Percentiles rank a stretch among this genome's conserved stretches.
Conservation (phyloP, 352 stramenopile genomes). For the Sclerospora graminicola region DNA sequence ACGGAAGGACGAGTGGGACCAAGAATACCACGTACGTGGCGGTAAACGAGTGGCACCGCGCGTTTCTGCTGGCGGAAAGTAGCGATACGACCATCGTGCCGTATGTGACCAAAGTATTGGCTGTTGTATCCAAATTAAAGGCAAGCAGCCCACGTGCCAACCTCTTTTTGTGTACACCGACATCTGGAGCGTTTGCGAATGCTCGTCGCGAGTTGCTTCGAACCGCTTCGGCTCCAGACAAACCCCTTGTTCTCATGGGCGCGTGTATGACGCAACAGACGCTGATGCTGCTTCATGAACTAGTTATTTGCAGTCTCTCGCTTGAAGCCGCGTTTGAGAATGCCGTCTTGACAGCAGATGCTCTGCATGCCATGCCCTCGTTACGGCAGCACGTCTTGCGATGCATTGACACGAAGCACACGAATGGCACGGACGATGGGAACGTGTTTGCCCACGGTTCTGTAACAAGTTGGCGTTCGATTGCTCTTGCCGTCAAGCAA, state of each 20-base stretch:
- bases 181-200: constrained; percentile 6
- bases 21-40: constrained; percentile 11
- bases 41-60: constrained; percentile 16
- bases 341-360: constrained; percentile 12
- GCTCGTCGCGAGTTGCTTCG: constrained; percentile 9
- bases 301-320: constrained; percentile 11
- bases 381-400: constrained; percentile 12
- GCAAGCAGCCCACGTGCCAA: not conserved
- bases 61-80: constrained; percentile 16
- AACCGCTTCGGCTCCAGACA: constrained; percentile 1
- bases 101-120: constrained; percentile 4
- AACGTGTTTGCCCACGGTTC: constrained; percentile 7
- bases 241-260: constrained; percentile 17
- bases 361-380: constrained; percentile 7
- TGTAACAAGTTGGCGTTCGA: constrained; percentile 15
- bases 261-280: constrained; percentile 28
- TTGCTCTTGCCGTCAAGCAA: constrained; percentile 19
- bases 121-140: constrained; percentile 4
- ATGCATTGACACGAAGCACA: constrained; percentile 1
- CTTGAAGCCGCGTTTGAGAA: constrained; percentile 20
- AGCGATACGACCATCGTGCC: constrained; percentile 1
- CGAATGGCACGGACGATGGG: not conserved
- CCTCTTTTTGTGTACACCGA: constrained; percentile 14
- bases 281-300: constrained; percentile 14
- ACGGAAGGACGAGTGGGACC: not conserved